These are phyloP conservation scores for Vicia faba DNA, from an alignment of 306 rosid species.

Conservation along the genomic window DNA sequence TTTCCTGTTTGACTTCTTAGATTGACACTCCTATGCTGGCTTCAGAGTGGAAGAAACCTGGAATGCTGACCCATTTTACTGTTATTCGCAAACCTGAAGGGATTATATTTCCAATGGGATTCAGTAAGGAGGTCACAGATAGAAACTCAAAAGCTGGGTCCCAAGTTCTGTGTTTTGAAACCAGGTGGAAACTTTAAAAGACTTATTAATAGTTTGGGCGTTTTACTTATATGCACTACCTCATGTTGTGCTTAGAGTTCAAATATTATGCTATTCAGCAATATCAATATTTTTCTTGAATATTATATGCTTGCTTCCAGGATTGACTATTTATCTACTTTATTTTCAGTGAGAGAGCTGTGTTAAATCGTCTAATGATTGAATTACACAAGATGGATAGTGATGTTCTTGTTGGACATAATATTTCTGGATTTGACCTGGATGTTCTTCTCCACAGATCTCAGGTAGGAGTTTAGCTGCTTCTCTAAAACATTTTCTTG, in stretches of 20 bases:
- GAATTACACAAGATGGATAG: conserved; percentile 85
- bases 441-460: conserved; percentile 93
- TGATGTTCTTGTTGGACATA: conserved; percentile 94
- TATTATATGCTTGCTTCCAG: conserved; percentile 32
- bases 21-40: conserved; percentile 93
- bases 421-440: conserved; percentile 92
- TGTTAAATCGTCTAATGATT: conserved; percentile 77
- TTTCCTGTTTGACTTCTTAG: conserved; percentile 56
- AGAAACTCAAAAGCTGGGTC: conserved; percentile 78
- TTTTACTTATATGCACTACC: conserved; percentile 9
- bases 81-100: conserved; percentile 93
- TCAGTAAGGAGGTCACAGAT: conserved; percentile 67
- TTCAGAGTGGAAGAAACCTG: conserved; percentile 85
- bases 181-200: conserved; percentile 57
- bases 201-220: conserved; percentile 21
- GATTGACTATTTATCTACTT: conserved; percentile 38
- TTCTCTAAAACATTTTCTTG: conserved; percentile 18
- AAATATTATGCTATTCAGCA: conserved; percentile 11
- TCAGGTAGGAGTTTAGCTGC: conserved; percentile 58
- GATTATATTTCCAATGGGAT: conserved; percentile 83
- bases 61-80: conserved; percentile 88
- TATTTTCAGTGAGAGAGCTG: conserved; percentile 86
- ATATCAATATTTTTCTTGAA: conserved; percentile 6
- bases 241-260: conserved; percentile 15
- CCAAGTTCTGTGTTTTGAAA: conserved; percentile 68